Percentiles rank a stretch among this genome's conserved stretches.
These are phyloP conservation scores for Colletotrichum siamense DNA, from an alignment of 2,329 filamentous ascomycete genomes.

Conservation along the genomic window DNA sequence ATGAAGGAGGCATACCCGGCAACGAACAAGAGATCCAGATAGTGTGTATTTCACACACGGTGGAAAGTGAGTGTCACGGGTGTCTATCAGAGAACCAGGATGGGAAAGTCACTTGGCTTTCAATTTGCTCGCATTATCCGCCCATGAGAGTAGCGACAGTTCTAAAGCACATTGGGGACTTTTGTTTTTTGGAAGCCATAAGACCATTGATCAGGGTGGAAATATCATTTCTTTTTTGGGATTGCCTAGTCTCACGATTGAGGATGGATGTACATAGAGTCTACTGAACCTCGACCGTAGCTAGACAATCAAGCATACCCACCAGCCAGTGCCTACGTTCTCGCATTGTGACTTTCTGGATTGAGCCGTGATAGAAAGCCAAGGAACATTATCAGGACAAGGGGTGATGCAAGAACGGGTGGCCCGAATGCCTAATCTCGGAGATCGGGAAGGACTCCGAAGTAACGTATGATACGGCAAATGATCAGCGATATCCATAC, in stretches of 20 bases:
- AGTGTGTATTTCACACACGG: background rate
- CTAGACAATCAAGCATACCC: background rate
- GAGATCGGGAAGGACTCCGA: background rate
- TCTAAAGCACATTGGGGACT: background rate
- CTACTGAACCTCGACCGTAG: background rate
- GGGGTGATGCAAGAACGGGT: background rate
- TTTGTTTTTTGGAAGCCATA: background rate
- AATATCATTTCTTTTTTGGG: background rate
- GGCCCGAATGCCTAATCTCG: background rate
- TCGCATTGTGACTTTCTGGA: background rate
- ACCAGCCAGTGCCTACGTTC: background rate
- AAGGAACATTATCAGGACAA: background rate
- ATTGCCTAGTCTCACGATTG: background rate
- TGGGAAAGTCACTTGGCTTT: background rate
- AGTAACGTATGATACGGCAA: background rate
- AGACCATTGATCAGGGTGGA: background rate
- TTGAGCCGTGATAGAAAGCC: background rate
- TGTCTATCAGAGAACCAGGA: background rate
- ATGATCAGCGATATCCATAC: background rate
- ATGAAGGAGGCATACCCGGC: background rate
- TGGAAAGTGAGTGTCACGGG: background rate
- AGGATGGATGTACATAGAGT: background rate
- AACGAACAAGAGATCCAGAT: background rate
- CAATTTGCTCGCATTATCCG: background rate
- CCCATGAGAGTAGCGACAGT: accelerated